A percentile compares a stretch with the other conserved stretches of the same genome.
phyloP scores from a whole-genome alignment of 768 basidiomycete species.

The Cubamyces sp. region DNA sequence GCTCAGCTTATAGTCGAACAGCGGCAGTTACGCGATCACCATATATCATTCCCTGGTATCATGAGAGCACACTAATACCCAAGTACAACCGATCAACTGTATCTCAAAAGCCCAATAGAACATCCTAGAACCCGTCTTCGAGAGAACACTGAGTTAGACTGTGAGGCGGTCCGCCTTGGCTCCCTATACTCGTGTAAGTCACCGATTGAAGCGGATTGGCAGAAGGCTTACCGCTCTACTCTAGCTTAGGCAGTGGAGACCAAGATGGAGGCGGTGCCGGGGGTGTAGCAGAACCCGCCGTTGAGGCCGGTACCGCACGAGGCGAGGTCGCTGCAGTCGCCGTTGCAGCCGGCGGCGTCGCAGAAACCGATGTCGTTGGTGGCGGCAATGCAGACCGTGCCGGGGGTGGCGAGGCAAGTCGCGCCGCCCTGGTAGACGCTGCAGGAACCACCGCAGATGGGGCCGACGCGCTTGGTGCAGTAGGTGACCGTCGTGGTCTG shows the following conservation, averaged over 20 bases:
- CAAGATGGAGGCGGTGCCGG: slow-evolving; percentile 1
- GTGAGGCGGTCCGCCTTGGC: no score
- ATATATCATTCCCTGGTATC: no score
- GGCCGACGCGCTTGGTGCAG: slow-evolving; percentile 30
- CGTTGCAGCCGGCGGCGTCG: slow-evolving; percentile 29
- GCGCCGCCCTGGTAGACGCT: slow-evolving; percentile 37
- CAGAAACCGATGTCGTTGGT: slow-evolving; percentile 38
- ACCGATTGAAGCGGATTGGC: no score
- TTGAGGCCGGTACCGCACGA: slow-evolving; percentile 25
- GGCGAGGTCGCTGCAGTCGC: slow-evolving; percentile 31
- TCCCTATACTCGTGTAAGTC: no score
- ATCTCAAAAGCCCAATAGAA: no score
- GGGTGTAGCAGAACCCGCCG: slow-evolving; percentile 2
- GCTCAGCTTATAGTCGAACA: no score
- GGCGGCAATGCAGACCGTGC: slow-evolving; percentile 38
- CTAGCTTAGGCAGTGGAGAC: not conserved
- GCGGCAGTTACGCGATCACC: no score
- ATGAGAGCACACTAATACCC: no score
- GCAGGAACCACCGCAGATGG: slow-evolving; percentile 38
- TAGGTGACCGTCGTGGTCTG: slow-evolving; percentile 34
- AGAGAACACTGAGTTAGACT: no score
- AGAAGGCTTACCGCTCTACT: no score
- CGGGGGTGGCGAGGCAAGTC: slow-evolving; percentile 34
- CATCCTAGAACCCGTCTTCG: no score
- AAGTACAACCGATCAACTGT: no score